phyloP scores from a whole-genome alignment of 768 basidiomycete species.

The Leccinum incarnatum region DNA sequence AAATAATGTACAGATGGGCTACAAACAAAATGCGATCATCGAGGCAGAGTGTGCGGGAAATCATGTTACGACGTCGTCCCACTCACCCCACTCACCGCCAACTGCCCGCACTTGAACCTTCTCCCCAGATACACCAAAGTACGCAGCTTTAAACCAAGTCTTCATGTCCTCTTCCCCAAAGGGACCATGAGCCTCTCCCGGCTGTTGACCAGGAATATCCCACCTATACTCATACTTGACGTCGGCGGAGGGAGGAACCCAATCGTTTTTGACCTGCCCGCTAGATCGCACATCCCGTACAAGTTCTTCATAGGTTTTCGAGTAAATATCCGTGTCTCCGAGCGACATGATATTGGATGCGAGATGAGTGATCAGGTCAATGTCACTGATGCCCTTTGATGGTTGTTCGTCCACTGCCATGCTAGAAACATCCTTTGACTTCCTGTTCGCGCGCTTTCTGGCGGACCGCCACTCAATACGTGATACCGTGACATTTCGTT shows the following conservation, averaged over 20 bases:
- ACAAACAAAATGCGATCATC: background rate
- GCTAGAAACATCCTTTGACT: slow-evolving; percentile 33
- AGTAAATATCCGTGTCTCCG: slow-evolving; percentile 84
- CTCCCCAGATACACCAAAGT: slow-evolving; percentile 77
- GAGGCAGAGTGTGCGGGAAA: background rate
- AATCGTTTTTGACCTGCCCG: slow-evolving; percentile 62
- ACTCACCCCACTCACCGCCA: slow-evolving; percentile 71
- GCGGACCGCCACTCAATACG: background rate
- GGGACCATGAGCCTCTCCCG: slow-evolving; percentile 68
- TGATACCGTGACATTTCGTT: background rate
- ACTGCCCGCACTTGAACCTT: slow-evolving; percentile 70
- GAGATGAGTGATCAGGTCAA: slow-evolving; percentile 79
- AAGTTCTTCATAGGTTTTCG: slow-evolving; percentile 81
- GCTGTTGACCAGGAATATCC: slow-evolving; percentile 53
- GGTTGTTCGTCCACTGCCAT: slow-evolving; percentile 52
- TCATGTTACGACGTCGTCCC: slow-evolving; percentile 63
- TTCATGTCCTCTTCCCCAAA: slow-evolving; percentile 78
- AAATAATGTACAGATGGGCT: slow-evolving; percentile 18
- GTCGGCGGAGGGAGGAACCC: slow-evolving; percentile 77
- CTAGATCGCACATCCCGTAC: slow-evolving; percentile 72
- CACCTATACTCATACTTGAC: slow-evolving; percentile 81
- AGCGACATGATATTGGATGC: slow-evolving; percentile 87
- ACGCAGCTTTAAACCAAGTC: slow-evolving; percentile 75
- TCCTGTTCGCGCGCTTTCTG: slow-evolving; percentile 32
- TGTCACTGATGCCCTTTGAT: slow-evolving; percentile 45